phyloP scores from a whole-genome alignment of 768 basidiomycete genomes.

The Suillus luteus region DNA sequence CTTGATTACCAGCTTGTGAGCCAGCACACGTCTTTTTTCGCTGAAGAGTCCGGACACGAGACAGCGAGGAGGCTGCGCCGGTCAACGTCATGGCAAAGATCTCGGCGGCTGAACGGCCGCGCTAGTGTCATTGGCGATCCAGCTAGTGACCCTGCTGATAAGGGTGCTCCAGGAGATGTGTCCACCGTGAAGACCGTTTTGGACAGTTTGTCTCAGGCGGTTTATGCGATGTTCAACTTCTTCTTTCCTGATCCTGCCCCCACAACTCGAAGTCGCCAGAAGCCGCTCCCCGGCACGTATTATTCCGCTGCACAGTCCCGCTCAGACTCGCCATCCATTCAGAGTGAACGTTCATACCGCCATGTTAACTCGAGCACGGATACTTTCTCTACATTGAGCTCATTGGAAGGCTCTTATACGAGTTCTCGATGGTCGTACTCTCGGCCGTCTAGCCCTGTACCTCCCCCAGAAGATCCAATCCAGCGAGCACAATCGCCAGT shows the following conservation, averaged over 20 bases:
- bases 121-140: not conserved
- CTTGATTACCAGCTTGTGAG: slow-evolving; percentile 54
- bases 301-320: slow-evolving; percentile 26
- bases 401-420: slow-evolving; percentile 41
- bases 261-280: slow-evolving; percentile 7
- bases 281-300: slow-evolving; percentile 24
- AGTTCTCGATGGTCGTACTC: slow-evolving; percentile 37
- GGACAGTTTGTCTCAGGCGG: slow-evolving; percentile 18
- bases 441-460: slow-evolving; percentile 24
- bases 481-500: slow-evolving; percentile 38
- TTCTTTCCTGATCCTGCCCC: slow-evolving; percentile 7
- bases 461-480: slow-evolving; percentile 29
- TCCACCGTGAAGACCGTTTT: slow-evolving; percentile 24
- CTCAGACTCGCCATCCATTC: slow-evolving; percentile 14
- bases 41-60: slow-evolving; percentile 42
- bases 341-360: slow-evolving; percentile 13
- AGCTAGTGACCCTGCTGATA: not conserved
- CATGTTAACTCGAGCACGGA: slow-evolving; percentile 32
- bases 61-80: slow-evolving; percentile 14
- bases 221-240: slow-evolving; percentile 21
- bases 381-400: slow-evolving; percentile 52
- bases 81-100: slow-evolving; percentile 18
- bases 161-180: not conserved
- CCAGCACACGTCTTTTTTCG: slow-evolving; percentile 57
- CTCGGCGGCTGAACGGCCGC: slow-evolving; percentile 15